Conservation (phyloP, 2,329 filamentous ascomycete species). For the Claviceps purpurea region DNA sequence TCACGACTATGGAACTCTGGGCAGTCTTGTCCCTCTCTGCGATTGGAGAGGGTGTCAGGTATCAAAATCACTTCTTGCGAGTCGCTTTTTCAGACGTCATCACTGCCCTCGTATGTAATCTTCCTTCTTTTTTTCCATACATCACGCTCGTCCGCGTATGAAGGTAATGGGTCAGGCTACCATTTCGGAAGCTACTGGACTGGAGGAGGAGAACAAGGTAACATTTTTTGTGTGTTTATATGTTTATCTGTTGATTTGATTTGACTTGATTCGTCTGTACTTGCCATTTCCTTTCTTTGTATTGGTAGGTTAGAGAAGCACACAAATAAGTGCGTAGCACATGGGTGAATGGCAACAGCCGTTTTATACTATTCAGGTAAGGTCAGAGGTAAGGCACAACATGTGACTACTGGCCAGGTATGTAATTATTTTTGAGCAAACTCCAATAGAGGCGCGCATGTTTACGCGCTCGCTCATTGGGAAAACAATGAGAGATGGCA, state of each 20-base stretch:
- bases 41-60: neutral
- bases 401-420: conserved; percentile 21
- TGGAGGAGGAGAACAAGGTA: conserved; percentile 6
- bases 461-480: too few relatives aligned
- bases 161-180: conserved; percentile 1
- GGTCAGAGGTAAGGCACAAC: conserved; percentile 41
- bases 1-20: neutral
- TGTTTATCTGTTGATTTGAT: neutral
- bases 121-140: neutral
- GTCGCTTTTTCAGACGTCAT: neutral
- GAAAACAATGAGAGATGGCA: too few relatives aligned
- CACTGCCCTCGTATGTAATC: neutral
- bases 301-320: conserved; percentile 6
- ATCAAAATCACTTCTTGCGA: too few relatives aligned
- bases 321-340: conserved; percentile 3
- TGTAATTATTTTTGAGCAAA: neutral
- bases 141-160: neutral
- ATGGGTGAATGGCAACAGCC: conserved; percentile 1
- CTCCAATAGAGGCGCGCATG: too few relatives aligned
- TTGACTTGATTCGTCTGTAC: neutral
- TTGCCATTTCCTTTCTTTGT: conserved; percentile 3
- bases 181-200: conserved; percentile 8
- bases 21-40: neutral
- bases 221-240: neutral
- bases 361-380: conserved; percentile 27